Percentiles rank a stretch among this genome's conserved stretches.
Conservation (phyloP, 169 alveolate species). For the Eimeria acervulina region DNA sequence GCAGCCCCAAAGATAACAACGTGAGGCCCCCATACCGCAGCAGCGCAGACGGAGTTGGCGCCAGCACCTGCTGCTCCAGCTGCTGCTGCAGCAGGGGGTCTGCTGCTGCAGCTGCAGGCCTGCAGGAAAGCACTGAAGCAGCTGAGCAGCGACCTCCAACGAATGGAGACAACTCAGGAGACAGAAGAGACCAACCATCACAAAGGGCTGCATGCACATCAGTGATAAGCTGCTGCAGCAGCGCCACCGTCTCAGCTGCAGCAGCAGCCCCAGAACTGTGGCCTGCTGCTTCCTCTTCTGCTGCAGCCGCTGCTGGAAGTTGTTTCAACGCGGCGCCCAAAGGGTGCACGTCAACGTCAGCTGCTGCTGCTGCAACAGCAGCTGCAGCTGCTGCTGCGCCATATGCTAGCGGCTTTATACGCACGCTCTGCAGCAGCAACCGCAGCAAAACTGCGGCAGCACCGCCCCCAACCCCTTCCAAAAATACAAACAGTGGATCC, state of each 20-base stretch:
- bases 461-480: constrained; percentile 75
- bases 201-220: constrained; percentile 45
- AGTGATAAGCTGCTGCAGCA: constrained; percentile 35
- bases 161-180: constrained; percentile 63
- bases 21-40: constrained; percentile 67
- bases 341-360: constrained; percentile 33
- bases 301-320: constrained; percentile 43
- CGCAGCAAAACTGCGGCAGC: constrained; percentile 63
- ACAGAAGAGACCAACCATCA: neutral
- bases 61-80: constrained; percentile 50
- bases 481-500: constrained; percentile 61
- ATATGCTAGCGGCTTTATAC: constrained; percentile 41
- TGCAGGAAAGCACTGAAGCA: constrained; percentile 6
- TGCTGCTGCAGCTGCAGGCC: neutral
- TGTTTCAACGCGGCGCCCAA: constrained; percentile 19
- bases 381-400: constrained; percentile 33
- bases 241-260: constrained; percentile 35
- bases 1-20: constrained; percentile 49
- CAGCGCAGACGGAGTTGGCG: constrained; percentile 21
- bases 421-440: constrained; percentile 76
- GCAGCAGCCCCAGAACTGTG: constrained; percentile 8
- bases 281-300: constrained; percentile 36
- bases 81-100: neutral
- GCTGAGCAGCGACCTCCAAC: constrained; percentile 64
- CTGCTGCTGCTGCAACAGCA: constrained; percentile 45